Base-by-base conservation (phyloP, 176 grass and related monocot genomes). In the Lolium rigidum region DNA sequence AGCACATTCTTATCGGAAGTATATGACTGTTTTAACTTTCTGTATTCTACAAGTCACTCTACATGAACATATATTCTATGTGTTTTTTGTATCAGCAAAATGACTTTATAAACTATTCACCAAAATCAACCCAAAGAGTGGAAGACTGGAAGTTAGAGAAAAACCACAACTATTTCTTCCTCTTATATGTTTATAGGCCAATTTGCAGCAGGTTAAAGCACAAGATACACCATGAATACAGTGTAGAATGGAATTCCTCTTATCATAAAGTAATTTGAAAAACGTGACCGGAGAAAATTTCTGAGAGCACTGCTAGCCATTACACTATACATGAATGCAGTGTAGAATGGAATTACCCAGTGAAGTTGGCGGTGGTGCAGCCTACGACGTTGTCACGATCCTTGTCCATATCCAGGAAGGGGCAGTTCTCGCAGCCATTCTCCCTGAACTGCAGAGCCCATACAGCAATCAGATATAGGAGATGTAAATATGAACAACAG, bases 311-410 rank as follows among this genome's bases (percentile, higher is more conserved):
- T 10, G 26, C 14, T 22, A 47, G 63, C 78, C 4, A 66, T 9
- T 18, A 26, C 13, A 78, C 20, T n/a, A 72, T 35, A 35, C 2
- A 64, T 55, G n/a, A 20, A 0, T 2, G 10, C 24, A 38, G 70
- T 15, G 74, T 1, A 21, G 48, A 12, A 39, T 66, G 46, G 62
- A 79, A 44, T 81, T 82, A 98, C 97, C 92, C 90, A 31, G 92
- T 99, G 84, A 99, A 99, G 78, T 96, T 99, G 22, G 94, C 94
- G 3, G 92, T 99, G 79, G 97, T 99, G 86, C 97, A 99, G 76
- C 92, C 94, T 20, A 92, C 87, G 18, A 99, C 92, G 12, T 92
- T 92, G 24, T 99, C 94, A 7, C 90, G 84, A 16, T 98, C 96
- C 73, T 80, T 99, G 44, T 99, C 94, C 97, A 99, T 96, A 44